Base-by-base conservation (phyloP, 495 filamentous ascomycete species). In the Letharia columbiana region DNA sequence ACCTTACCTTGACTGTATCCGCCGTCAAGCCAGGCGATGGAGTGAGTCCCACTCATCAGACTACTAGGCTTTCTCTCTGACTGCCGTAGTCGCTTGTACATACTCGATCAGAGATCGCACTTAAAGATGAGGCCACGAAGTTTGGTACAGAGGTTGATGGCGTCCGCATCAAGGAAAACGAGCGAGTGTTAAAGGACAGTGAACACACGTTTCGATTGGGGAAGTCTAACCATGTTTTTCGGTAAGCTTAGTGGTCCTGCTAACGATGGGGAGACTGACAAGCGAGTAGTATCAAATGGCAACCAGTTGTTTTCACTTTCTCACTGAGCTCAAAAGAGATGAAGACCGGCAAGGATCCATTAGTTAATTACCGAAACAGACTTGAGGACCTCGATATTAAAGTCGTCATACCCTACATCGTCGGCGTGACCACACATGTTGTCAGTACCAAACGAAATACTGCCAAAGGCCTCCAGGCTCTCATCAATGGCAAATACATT, bases 361-460 rank as follows among this genome's bases (percentile, higher is more conserved):
- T 89, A 17, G 80, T 77, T 3, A 81, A 74, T 23, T 77, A 89
- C 31, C 83, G 85, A 66, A 79, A 82, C 41, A 82, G 81, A 54
- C 80, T 96, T 12, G 90, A 92, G 71, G 83, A 85, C 64, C 82
- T 95, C 40, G 95, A 96, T 75, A 89, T 98, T 72, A 98, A 98
- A 72, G 86, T 88, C 23, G 77, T 89, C 52, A 79, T 82, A 28
- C 84, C 87, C 20, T 98, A 90, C 73, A 78, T 91, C 4, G 73
- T 81, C 47, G 83, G 76, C 50, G 74, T 80, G 1, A 97, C 94
- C 0, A 95, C 93, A 0, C 92, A 98, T 74, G 88, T 96, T 28
- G 86, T 98, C 28, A 86, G 90, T 20, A 88, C 84, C 72, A 97
- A 96, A 75, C 83, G 94, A 50, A 98, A 98, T 75, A 92, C 89